Conservation (phyloP, 306 rosid species). For the Macrotyloma uniflorum region DNA sequence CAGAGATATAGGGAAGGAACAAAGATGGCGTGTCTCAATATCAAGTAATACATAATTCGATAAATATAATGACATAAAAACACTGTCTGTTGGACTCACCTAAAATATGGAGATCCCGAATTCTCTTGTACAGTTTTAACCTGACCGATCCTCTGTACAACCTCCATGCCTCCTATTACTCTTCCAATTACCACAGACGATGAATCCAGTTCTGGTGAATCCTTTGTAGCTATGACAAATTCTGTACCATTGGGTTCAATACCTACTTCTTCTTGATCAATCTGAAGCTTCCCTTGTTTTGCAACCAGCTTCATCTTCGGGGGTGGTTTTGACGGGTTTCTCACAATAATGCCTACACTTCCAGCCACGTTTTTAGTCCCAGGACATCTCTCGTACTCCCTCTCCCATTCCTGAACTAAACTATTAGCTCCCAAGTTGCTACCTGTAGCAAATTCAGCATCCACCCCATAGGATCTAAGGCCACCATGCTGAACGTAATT, state of each 20-base stretch:
- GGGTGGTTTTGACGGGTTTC: slow-evolving; percentile 83
- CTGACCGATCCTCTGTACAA: slow-evolving; percentile 64
- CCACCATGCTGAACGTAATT: slow-evolving; percentile 78
- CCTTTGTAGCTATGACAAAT: slow-evolving; percentile 65
- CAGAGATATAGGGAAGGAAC: not conserved
- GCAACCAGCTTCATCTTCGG: slow-evolving; percentile 81
- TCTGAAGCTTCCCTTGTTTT: slow-evolving; percentile 77
- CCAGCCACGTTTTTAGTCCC: slow-evolving; percentile 82
- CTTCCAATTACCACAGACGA: slow-evolving; percentile 53
- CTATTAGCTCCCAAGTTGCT: slow-evolving; percentile 51
- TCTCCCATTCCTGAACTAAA: slow-evolving; percentile 75
- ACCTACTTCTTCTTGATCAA: slow-evolving; percentile 83
- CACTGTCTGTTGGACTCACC: slow-evolving; percentile 47
- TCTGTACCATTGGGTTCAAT: slow-evolving; percentile 77
- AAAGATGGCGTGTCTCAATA: not conserved
- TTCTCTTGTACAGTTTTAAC: slow-evolving; percentile 87
- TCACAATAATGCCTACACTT: slow-evolving; percentile 73
- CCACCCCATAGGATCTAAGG: slow-evolving; percentile 82
- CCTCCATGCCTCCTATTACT: slow-evolving; percentile 71
- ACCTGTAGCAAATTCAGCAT: slow-evolving; percentile 72
- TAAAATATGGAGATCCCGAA: slow-evolving; percentile 78
- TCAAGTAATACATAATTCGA: slow-evolving; percentile 15
- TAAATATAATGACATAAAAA: slow-evolving; percentile 32
- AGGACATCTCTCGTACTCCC: slow-evolving; percentile 51
- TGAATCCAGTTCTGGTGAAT: slow-evolving; percentile 73